Evolutionary conservation across 768 basidiomycete genomes (phyloP).

Genomic region (Leccinum pellstonianum): DNA sequence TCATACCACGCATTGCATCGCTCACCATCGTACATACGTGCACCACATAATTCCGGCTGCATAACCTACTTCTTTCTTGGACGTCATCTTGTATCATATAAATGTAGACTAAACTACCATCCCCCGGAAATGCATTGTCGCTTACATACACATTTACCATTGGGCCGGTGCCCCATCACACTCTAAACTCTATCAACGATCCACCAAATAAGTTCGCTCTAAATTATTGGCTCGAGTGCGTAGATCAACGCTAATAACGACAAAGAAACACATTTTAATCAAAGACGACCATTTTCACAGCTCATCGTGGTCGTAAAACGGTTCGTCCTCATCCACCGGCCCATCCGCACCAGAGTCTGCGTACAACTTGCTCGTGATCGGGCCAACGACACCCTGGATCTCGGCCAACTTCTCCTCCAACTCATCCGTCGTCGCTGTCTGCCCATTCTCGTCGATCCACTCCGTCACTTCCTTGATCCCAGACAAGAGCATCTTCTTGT

Average conservation of each 20-base stretch:
- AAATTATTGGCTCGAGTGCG: constrained; percentile 11
- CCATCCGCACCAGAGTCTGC: constrained; percentile 40
- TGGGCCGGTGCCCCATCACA: neutral
- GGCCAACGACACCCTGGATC: constrained; percentile 72
- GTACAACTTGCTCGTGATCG: constrained; percentile 85
- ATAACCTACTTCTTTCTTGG: constrained; percentile 5
- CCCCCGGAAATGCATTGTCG: neutral
- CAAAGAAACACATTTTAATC: constrained; percentile 1
- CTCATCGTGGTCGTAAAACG: constrained; percentile 52
- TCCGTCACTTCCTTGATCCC: constrained; percentile 86
- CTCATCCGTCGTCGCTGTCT: constrained; percentile 77
- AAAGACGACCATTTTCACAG: constrained; percentile 33
- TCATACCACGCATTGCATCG: constrained; percentile 18
- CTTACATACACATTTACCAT: no score
- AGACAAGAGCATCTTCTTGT: constrained; percentile 79
- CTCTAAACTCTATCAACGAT: constrained; percentile 1
- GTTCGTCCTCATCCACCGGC: constrained; percentile 41
- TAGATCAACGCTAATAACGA: constrained; percentile 12
- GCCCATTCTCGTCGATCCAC: constrained; percentile 87
- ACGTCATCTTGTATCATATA: constrained; percentile 6
- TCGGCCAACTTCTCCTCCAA: constrained; percentile 86
- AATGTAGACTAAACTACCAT: constrained; percentile 10
- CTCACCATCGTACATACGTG: constrained; percentile 12
- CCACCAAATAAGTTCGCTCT: constrained; percentile 11
- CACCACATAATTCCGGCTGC: constrained; percentile 8